Base-by-base conservation (phyloP, 371 early-diverging fungal species). In the Dipsacomyces acuminosporus region DNA sequence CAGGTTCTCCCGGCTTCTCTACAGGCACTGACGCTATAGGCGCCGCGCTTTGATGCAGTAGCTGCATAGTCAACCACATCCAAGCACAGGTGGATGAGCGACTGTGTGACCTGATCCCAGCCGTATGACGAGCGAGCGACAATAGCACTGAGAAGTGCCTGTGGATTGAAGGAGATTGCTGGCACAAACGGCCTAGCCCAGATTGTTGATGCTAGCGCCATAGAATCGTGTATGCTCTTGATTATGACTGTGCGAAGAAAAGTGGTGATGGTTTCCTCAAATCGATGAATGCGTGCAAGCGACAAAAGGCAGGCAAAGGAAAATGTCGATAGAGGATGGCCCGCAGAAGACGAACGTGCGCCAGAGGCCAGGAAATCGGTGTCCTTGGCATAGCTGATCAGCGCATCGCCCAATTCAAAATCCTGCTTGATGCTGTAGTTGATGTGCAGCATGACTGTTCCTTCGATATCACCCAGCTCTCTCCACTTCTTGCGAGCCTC, bases 401-500 rank as follows among this genome's bases (percentile, higher is more conserved):
- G 48, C 41, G 64, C 64, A 5, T 58, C 46, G 45, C 73, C 70
- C 23, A 72, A 52, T 44, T 55, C 71, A 45, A 59, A 59, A 48
- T 74, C 75, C 48, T 74, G 75, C 61, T 67, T 62, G 22, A 72
- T 59, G 46, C 54, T 54, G 44, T 71, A 73, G 43, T 41, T 50
- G 20, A 74, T 48, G 41, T 74, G 73, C 23, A 73, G 56, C 55
- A 74, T 51, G n/a, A 69, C 70, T 3, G 73, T 63, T 23, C 69
- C 73, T 26, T 73, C 73, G 24, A 51, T 46, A 18, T 60, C 63
- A 34, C 52, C 48, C 47, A 64, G 57, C 50, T 56, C 56, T 48
- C 56, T 56, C 57, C 71, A 56, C 22, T 33, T 42, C 24, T 38
- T 50, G 23, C 44, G 49, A 8, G 34, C 51, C 45, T 19, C 51